A percentile compares a stretch with the other conserved stretches of the same genome.
Evolutionary conservation across 768 basidiomycete genomes (phyloP).

Genomic region (Boletus coccyginus): DNA sequence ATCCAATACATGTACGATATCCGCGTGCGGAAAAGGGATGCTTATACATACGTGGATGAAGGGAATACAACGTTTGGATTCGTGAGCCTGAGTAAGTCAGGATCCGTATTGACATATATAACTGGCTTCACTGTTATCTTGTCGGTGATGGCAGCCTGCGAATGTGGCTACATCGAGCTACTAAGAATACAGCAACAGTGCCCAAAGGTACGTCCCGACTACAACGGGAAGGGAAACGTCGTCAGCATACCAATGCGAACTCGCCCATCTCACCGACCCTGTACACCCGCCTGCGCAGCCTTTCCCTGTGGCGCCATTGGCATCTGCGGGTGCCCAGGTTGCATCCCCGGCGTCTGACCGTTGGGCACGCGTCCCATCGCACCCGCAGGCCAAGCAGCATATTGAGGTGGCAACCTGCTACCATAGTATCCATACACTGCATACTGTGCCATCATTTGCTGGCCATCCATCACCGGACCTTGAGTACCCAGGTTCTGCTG

Average conservation of each 20-base stretch:
- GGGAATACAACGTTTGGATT: not conserved
- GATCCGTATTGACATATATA: not conserved
- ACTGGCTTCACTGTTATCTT: too few relatives aligned
- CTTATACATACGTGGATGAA: too few relatives aligned
- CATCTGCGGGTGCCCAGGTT: constrained; percentile 30
- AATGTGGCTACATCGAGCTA: constrained; percentile 6
- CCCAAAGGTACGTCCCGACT: constrained; percentile 7
- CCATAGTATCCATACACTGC: constrained; percentile 27
- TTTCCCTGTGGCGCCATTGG: constrained; percentile 29
- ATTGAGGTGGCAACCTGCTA: constrained; percentile 18
- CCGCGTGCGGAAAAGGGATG: not conserved
- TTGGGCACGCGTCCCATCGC: constrained; percentile 23
- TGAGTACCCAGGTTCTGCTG: constrained; percentile 29
- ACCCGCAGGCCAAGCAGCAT: constrained; percentile 23
- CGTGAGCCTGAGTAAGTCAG: not conserved
- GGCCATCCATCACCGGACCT: constrained; percentile 23
- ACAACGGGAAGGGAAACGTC: constrained; percentile 1
- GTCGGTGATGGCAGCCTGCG: too few relatives aligned
- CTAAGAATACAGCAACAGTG: constrained; percentile 8
- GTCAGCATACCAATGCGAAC: constrained; percentile 3
- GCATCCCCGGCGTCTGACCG: constrained; percentile 28
- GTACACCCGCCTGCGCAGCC: constrained; percentile 31
- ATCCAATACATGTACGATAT: not conserved
- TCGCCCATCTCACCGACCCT: constrained; percentile 30
- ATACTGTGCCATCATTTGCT: constrained; percentile 31